Evolutionary conservation across 352 stramenopile species (phyloP).

Genomic region (Peronospora destructor): DNA sequence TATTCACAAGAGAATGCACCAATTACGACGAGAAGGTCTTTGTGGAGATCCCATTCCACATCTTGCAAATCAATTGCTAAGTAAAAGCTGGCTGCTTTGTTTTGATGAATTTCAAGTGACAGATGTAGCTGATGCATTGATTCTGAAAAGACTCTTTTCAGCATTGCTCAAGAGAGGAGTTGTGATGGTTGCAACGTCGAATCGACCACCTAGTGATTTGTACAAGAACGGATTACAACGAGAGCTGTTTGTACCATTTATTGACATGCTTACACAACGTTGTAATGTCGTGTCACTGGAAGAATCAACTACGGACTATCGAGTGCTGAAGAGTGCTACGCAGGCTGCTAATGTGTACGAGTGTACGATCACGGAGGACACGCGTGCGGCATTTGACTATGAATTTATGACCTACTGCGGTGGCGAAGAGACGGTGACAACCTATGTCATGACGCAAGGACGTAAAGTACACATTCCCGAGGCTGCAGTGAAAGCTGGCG

Average conservation of each 20-base stretch:
- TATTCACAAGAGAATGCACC: slow-evolving; percentile 93
- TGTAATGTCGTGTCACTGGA: slow-evolving; percentile 80
- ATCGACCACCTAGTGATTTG: slow-evolving; percentile 88
- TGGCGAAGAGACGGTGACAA: slow-evolving; percentile 41
- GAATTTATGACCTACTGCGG: slow-evolving; percentile 57
- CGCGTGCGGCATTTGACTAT: slow-evolving; percentile 53
- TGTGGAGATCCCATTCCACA: slow-evolving; percentile 72
- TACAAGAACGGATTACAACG: slow-evolving; percentile 96
- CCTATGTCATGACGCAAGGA: slow-evolving; percentile 57
- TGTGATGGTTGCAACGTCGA: slow-evolving; percentile 95
- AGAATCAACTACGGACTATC: slow-evolving; percentile 79
- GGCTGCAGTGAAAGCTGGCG: slow-evolving; percentile 40
- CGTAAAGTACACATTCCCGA: slow-evolving; percentile 56
- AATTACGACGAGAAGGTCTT: slow-evolving; percentile 84
- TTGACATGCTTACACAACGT: slow-evolving; percentile 87
- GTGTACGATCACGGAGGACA: slow-evolving; percentile 40
- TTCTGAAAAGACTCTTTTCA: slow-evolving; percentile 90
- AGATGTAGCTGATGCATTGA: slow-evolving; percentile 95
- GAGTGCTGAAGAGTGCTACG: slow-evolving; percentile 52
- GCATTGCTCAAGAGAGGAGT: slow-evolving; percentile 86
- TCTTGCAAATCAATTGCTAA: slow-evolving; percentile 83
- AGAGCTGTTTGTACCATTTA: slow-evolving; percentile 95
- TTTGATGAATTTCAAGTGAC: slow-evolving; percentile 99
- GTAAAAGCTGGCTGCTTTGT: slow-evolving; percentile 89
- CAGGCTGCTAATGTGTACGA: slow-evolving; percentile 73